phyloP scores from a whole-genome alignment of 2,329 filamentous ascomycete species.

The Nannizziopsis barbatae region DNA sequence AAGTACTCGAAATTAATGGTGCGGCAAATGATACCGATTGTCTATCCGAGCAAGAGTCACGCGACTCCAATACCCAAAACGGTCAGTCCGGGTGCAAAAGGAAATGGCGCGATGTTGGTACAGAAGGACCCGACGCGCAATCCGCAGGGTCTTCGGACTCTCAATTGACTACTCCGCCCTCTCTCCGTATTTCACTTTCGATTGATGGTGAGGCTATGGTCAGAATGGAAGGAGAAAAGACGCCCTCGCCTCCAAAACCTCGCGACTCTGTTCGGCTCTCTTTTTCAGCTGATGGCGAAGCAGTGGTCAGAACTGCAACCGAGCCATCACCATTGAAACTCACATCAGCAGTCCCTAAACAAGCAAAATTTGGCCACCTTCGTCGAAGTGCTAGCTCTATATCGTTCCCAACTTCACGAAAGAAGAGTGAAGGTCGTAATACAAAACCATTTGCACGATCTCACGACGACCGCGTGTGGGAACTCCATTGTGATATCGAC shows the following conservation, averaged over 20 bases:
- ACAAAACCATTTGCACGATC: slow-evolving; percentile 58
- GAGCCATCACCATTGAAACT: slow-evolving; percentile 53
- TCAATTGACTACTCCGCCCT: slow-evolving; percentile 21
- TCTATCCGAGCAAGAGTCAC: neutral
- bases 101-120: slow-evolving; percentile 11
- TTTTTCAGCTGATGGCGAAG: slow-evolving; percentile 78
- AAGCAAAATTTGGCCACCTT: slow-evolving; percentile 44
- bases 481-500: slow-evolving; percentile 77
- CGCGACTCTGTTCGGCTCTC: slow-evolving; percentile 57
- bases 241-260: slow-evolving; percentile 32
- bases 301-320: slow-evolving; percentile 64
- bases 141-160: slow-evolving; percentile 5
- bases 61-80: slow-evolving; percentile 16
- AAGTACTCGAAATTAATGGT: slow-evolving; percentile 15
- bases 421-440: slow-evolving; percentile 22
- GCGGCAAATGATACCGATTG: slow-evolving; percentile 11
- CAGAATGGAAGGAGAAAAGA: slow-evolving; percentile 29
- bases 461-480: slow-evolving; percentile 79
- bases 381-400: slow-evolving; percentile 62
- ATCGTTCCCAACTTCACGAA: slow-evolving; percentile 47
- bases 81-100: slow-evolving; percentile 9
- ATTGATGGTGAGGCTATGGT: slow-evolving; percentile 33
- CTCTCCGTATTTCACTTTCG: slow-evolving; percentile 32
- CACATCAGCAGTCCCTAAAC: slow-evolving; percentile 38
- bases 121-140: slow-evolving; percentile 1